Conservation (phyloP, 805 yeast species). For the Blastobotrys robertii region DNA sequence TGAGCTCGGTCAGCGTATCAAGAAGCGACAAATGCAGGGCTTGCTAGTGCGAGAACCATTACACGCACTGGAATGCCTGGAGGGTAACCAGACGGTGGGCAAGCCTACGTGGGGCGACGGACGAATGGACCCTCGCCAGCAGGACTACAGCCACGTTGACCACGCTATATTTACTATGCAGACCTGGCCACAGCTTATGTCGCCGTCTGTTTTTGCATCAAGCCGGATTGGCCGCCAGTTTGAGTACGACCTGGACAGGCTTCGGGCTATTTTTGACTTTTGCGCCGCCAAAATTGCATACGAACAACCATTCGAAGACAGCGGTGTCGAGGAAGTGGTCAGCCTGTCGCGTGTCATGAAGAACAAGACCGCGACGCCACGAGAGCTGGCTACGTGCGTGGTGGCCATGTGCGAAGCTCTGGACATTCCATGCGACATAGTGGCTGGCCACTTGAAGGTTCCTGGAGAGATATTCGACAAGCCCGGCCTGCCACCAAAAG, state of each 20-base stretch:
- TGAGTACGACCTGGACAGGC: constrained; percentile 43
- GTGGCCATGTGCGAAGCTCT: constrained; percentile 61
- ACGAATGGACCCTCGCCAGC: constrained; percentile 8
- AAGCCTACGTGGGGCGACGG: constrained; percentile 12
- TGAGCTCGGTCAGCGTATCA: constrained; percentile 61
- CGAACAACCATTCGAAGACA: constrained; percentile 11
- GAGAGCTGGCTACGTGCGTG: constrained; percentile 69
- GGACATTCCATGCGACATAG: constrained; percentile 63
- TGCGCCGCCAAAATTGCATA: constrained; percentile 46
- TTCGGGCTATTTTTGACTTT: constrained; percentile 56
- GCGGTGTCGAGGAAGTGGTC: constrained; percentile 14
- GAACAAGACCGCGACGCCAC: constrained; percentile 48
- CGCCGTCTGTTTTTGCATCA: constrained; percentile 46
- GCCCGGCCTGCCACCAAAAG: constrained; percentile 32
- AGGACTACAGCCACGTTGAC: constrained; percentile 23
- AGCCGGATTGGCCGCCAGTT: constrained; percentile 46
- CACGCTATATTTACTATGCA: constrained; percentile 24
- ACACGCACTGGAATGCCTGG: constrained; percentile 7
- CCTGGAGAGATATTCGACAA: constrained; percentile 51
- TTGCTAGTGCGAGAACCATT: constrained; percentile 53
- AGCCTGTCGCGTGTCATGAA: constrained; percentile 24
- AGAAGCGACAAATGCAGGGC: constrained; percentile 44
- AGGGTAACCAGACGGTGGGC: constrained; percentile 22
- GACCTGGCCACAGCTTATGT: constrained; percentile 32
- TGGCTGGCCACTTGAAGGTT: constrained; percentile 74